phyloP scores from a whole-genome alignment of 805 yeast genomes.

The Candida corydali region DNA sequence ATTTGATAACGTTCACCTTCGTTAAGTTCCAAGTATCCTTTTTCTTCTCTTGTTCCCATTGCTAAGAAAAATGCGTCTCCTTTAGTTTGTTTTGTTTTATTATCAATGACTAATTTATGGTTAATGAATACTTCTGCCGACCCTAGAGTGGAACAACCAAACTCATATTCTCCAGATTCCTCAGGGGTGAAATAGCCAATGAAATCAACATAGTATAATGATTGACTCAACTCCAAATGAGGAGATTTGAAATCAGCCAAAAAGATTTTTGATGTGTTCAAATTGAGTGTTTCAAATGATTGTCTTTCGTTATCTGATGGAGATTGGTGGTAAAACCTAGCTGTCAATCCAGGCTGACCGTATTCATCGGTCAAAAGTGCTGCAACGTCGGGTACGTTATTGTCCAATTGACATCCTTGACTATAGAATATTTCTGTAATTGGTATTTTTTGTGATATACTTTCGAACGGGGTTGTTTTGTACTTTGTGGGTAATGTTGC shows the following conservation, averaged over 20 bases:
- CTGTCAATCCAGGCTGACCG: constrained; percentile 20
- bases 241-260: constrained; percentile 20
- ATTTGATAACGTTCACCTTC: constrained; percentile 44
- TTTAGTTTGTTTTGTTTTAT: constrained; percentile 45
- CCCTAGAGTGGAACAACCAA: constrained; percentile 51
- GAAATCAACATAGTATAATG: constrained; percentile 40
- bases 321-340: constrained; percentile 18
- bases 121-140: constrained; percentile 53
- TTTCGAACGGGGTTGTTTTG: constrained; percentile 22
- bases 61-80: constrained; percentile 49
- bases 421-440: constrained; percentile 20
- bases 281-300: constrained; percentile 18
- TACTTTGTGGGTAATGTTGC: constrained; percentile 24
- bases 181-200: constrained; percentile 44
- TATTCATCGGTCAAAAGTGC: constrained; percentile 17
- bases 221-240: constrained; percentile 13
- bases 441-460: constrained; percentile 13
- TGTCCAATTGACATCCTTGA: constrained; percentile 29
- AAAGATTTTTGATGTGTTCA: constrained; percentile 13
- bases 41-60: constrained; percentile 48
- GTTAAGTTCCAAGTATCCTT: constrained; percentile 31
- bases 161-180: constrained; percentile 43
- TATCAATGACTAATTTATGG: constrained; percentile 51
- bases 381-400: constrained; percentile 24
- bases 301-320: constrained; percentile 9